Evolutionary conservation across 805 yeast genomes (phyloP), one percentile per base, ranked within the genome.

Genomic region (Starmerella powellii): DNA sequence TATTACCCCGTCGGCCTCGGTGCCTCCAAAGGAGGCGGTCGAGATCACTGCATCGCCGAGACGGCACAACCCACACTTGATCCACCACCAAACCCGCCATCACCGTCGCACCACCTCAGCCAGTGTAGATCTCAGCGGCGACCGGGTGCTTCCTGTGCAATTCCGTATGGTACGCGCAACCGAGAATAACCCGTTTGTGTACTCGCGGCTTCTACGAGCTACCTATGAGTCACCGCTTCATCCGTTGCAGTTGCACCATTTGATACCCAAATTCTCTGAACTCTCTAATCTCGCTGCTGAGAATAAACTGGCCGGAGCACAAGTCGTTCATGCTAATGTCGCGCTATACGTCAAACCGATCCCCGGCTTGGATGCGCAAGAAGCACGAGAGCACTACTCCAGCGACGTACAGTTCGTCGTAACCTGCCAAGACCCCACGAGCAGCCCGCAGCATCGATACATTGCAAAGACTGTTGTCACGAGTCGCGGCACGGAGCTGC

Each of bases 181-280:
- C 8, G 48, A 33, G 30, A 46, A 37, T 6, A 41, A 48, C 16
- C 41, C 41, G 28, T 53, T 23, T 18, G 54, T 40, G 47, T 56
- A 26, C 51, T 53, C 62, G 11, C 57, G 59, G 23, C 49, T 62
- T 30, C 52, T 60, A 37, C 55, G 64, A 4, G 59, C 63, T 10
- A 57, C 58, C 43, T 55, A 57, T 38, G 63, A 60, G 40, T 55
- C 63, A 10, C 64, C 64, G 6, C 36, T 53, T 30, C 47, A 49
- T 31, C 54, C 57, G 19, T 48, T 56, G 37, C 48, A 49, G n/a
- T 40, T 54, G 36, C 50, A 49, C 23, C 44, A 42, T 33, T 38
- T 60, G 31, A 43, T 54, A 6, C 49, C 48, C 21, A 51, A 57
- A 19, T 60, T 58, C 51, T 50, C 58, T 23, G 48, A 50, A 20